Conservation (phyloP, 2,329 filamentous ascomycete species). For the Fusarium caatingaense region DNA sequence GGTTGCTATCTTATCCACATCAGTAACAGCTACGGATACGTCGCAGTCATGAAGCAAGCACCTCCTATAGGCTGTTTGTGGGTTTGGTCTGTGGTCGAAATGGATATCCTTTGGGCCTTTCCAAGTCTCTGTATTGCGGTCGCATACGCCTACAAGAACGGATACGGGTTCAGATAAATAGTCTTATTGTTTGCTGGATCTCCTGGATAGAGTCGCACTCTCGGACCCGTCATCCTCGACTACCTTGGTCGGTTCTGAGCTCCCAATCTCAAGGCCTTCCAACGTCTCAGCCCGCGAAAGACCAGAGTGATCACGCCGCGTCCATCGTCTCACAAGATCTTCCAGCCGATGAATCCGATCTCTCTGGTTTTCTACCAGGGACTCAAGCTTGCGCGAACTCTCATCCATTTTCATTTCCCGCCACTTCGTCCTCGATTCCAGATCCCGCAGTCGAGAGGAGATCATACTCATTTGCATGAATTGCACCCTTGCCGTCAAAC, state of each 20-base stretch:
- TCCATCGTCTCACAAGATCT: slow-evolving; percentile 32
- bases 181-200: not conserved
- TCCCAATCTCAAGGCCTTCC: slow-evolving; percentile 19
- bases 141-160: slow-evolving; percentile 61
- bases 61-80: slow-evolving; percentile 91
- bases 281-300: slow-evolving; percentile 32
- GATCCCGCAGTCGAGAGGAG: slow-evolving; percentile 54
- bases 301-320: slow-evolving; percentile 14
- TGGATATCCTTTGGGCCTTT: slow-evolving; percentile 76
- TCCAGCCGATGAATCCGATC: slow-evolving; percentile 42
- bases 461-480: slow-evolving; percentile 63
- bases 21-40: slow-evolving; percentile 83
- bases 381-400: slow-evolving; percentile 42
- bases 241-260: slow-evolving; percentile 10
- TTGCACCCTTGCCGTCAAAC: slow-evolving; percentile 57
- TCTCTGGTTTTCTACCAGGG: slow-evolving; percentile 41
- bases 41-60: slow-evolving; percentile 90
- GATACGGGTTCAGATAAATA: slow-evolving; percentile 57
- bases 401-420: slow-evolving; percentile 48
- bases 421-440: slow-evolving; percentile 50
- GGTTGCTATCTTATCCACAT: slow-evolving; percentile 86
- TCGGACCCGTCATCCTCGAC: slow-evolving; percentile 12
- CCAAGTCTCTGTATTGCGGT: slow-evolving; percentile 61
- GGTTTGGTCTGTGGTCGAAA: slow-evolving; percentile 93
- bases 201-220: not conserved